phyloP scores from a whole-genome alignment of 192 early-diverging fungal genomes.

The Spinellus fusiger region DNA sequence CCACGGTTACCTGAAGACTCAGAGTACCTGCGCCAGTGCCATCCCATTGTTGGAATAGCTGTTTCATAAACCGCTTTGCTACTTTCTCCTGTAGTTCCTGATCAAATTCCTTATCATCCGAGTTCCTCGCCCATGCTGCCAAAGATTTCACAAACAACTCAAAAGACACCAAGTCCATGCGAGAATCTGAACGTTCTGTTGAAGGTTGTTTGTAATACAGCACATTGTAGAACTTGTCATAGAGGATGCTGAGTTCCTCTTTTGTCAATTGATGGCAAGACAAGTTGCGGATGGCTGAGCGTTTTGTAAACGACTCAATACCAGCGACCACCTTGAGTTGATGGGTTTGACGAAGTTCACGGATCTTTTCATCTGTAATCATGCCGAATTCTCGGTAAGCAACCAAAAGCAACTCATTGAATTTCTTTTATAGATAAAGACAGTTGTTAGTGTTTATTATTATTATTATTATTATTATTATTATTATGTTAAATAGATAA shows the following conservation, averaged over 20 bases:
- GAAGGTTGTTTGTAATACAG: constrained; percentile 45
- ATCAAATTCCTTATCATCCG: constrained; percentile 9
- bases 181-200: constrained; percentile 11
- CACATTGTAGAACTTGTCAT: constrained; percentile 75
- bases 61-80: constrained; percentile 15
- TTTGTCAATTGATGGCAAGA: constrained; percentile 62
- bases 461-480: background rate
- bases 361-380: constrained; percentile 63
- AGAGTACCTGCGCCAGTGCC: background rate
- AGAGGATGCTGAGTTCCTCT: constrained; percentile 72
- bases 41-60: constrained; percentile 27
- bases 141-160: constrained; percentile 55
- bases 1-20: constrained; percentile 16
- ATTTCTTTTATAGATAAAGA: constrained; percentile 31
- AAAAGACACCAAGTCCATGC: constrained; percentile 54
- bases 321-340: constrained; percentile 81
- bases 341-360: constrained; percentile 68
- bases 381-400: constrained; percentile 80
- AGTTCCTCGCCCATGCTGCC: constrained; percentile 40
- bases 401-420: constrained; percentile 68
- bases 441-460: background rate
- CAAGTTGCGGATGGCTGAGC: constrained; percentile 67
- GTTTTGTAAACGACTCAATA: constrained; percentile 77
- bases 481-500: background rate
- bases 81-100: background rate